phyloP scores from a whole-genome alignment of 2,329 filamentous ascomycete species.

The Dactylellina parvicollis region DNA sequence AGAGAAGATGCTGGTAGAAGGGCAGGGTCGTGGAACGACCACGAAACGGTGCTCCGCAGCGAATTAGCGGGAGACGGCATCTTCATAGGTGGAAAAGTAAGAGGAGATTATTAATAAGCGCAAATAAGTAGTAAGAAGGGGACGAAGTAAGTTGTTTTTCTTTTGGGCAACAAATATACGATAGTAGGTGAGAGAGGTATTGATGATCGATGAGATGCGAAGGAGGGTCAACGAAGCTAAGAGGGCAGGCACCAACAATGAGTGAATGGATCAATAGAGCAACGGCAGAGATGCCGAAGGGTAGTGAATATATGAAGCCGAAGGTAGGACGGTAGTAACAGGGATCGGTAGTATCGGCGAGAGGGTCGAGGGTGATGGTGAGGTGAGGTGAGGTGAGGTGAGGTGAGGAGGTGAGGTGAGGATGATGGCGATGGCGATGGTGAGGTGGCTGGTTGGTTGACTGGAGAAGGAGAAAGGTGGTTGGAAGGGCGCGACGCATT shows the following conservation, averaged over 20 bases:
- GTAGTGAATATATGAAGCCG: slow-evolving; percentile 3
- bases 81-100: slow-evolving; percentile 36
- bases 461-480: slow-evolving; percentile 12
- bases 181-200: slow-evolving; percentile 53
- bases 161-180: slow-evolving; percentile 55
- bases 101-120: slow-evolving; percentile 54
- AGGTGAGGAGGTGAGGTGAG: neutral
- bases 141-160: slow-evolving; percentile 29
- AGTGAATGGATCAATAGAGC: slow-evolving; percentile 42
- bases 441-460: neutral
- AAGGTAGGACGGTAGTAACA: neutral
- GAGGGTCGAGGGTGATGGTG: slow-evolving; percentile 6
- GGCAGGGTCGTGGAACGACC: slow-evolving; percentile 21
- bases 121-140: slow-evolving; percentile 39
- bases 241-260: slow-evolving; percentile 47
- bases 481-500: slow-evolving; percentile 10
- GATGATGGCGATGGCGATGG: too few relatives aligned
- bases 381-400: slow-evolving; percentile 18
- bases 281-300: slow-evolving; percentile 6
- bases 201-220: slow-evolving; percentile 36
- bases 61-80: slow-evolving; percentile 44
- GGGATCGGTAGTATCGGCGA: neutral
- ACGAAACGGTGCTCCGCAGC: slow-evolving; percentile 39
- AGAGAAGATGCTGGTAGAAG: slow-evolving; percentile 35
- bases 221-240: slow-evolving; percentile 48